Conservation (phyloP, 805 yeast genomes). For the Lachancea quebecensis region DNA sequence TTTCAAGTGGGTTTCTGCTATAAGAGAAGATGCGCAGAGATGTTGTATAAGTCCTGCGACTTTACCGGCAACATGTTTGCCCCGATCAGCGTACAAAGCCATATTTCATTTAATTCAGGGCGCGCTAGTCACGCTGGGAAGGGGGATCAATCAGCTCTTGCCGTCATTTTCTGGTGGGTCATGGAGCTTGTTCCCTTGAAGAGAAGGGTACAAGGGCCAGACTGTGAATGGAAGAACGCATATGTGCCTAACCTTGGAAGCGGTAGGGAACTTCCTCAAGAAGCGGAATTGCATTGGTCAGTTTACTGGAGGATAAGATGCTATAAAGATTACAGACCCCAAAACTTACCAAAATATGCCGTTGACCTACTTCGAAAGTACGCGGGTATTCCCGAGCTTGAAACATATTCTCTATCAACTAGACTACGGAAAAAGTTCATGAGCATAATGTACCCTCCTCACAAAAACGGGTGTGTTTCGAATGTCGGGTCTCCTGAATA, state of each 20-base stretch:
- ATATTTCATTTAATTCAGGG: neutral
- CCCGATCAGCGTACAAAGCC: neutral
- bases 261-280: constrained; percentile 41
- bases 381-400: constrained; percentile 8
- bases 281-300: constrained; percentile 55
- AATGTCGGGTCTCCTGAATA: neutral
- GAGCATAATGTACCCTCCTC: neutral
- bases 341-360: constrained; percentile 37
- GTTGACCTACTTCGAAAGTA: constrained; percentile 19
- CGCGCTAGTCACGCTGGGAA: constrained; percentile 31
- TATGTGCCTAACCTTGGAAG: constrained; percentile 54
- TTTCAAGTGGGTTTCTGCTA: neutral
- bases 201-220: constrained; percentile 39
- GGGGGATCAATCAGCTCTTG: constrained; percentile 28
- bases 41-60: constrained; percentile 1
- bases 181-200: constrained; percentile 57
- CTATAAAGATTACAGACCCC: constrained; percentile 40
- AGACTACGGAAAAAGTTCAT: neutral
- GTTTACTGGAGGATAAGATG: constrained; percentile 48
- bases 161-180: constrained; percentile 50
- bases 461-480: no score
- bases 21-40: neutral
- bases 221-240: constrained; percentile 44
- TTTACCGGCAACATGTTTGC: neutral
- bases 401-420: neutral